These are phyloP conservation scores for Rhinocladiella mackenziei DNA, from an alignment of 2,329 filamentous ascomycete genomes.

Conservation along the genomic window DNA sequence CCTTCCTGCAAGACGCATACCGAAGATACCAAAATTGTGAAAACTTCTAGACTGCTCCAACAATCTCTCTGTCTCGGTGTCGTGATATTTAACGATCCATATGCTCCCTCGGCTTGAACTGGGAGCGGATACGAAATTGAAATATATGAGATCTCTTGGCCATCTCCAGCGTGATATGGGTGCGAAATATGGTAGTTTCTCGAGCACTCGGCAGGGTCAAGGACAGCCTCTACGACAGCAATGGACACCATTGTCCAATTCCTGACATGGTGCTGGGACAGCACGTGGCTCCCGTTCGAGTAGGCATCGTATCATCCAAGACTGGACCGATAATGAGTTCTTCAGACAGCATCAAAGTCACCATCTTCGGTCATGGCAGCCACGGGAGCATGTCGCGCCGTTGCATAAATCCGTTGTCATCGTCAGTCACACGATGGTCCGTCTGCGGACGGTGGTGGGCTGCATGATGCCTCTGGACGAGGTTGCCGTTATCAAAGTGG, in stretches of 20 bases:
- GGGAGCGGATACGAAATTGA: too few relatives aligned
- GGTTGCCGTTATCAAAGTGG: slow-evolving; percentile 55
- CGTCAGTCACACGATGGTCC: slow-evolving; percentile 52
- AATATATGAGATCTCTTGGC: too few relatives aligned
- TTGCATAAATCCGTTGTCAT: slow-evolving; percentile 57
- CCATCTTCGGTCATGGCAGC: slow-evolving; percentile 54
- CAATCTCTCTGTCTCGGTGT: too few relatives aligned
- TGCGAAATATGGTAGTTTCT: too few relatives aligned
- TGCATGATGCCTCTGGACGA: slow-evolving; percentile 53
- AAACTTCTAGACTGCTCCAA: too few relatives aligned
- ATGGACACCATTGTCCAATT: slow-evolving; percentile 39
- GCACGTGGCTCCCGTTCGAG: slow-evolving; percentile 50
- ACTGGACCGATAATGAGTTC: slow-evolving; percentile 42
- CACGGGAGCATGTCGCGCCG: slow-evolving; percentile 56
- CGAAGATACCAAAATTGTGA: too few relatives aligned
- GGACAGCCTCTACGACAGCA: slow-evolving; percentile 50
- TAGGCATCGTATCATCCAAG: slow-evolving; percentile 38
- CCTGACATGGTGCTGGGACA: slow-evolving; percentile 56
- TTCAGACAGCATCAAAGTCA: slow-evolving; percentile 47
- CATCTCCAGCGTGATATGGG: too few relatives aligned
- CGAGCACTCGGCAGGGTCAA: slow-evolving; percentile 61
- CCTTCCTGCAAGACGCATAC: too few relatives aligned
- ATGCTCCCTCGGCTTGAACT: too few relatives aligned
- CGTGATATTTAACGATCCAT: too few relatives aligned
- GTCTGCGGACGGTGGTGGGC: slow-evolving; percentile 56